Percentiles rank a stretch among this genome's conserved stretches.
These are phyloP conservation scores for Daldinia vernicosa DNA, from an alignment of 495 filamentous ascomycete genomes.

Conservation along the genomic window DNA sequence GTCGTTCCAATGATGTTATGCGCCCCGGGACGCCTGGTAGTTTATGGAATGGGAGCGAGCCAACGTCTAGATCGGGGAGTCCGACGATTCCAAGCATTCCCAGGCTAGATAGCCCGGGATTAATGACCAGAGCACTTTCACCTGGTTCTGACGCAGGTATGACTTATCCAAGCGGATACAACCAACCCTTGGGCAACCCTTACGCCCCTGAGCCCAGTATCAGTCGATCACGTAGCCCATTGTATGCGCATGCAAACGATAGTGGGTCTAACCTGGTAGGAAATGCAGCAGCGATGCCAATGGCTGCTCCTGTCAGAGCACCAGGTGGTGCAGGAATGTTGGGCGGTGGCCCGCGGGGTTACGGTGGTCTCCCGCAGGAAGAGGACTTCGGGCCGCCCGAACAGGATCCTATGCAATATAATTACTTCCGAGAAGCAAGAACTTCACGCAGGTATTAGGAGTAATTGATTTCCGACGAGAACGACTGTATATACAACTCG, in stretches of 20 bases:
- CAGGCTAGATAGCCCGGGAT: slow-evolving; percentile 32
- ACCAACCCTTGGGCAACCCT: slow-evolving; percentile 37
- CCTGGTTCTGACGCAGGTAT: slow-evolving; percentile 41
- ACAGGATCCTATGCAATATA: slow-evolving; percentile 49
- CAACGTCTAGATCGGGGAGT: slow-evolving; percentile 52
- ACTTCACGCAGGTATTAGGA: slow-evolving; percentile 29
- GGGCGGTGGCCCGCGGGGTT: slow-evolving; percentile 62
- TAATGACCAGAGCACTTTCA: slow-evolving; percentile 26
- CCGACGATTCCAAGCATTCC: slow-evolving; percentile 47
- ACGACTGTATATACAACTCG: slow-evolving; percentile 31
- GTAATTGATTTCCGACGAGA: not conserved
- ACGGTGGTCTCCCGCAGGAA: slow-evolving; percentile 60
- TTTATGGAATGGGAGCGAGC: slow-evolving; percentile 50
- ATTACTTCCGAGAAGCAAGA: slow-evolving; percentile 50
- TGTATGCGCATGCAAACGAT: slow-evolving; percentile 55
- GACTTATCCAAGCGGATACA: slow-evolving; percentile 44
- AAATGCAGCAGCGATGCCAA: slow-evolving; percentile 53
- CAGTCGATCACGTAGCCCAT: slow-evolving; percentile 45
- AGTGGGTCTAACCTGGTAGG: slow-evolving; percentile 55
- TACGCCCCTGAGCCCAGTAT: slow-evolving; percentile 20
- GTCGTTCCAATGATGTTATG: slow-evolving; percentile 70
- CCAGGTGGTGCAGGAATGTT: slow-evolving; percentile 54
- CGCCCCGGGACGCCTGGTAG: slow-evolving; percentile 73
- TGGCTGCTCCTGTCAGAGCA: slow-evolving; percentile 44
- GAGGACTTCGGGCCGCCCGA: slow-evolving; percentile 44